Base-by-base conservation (phyloP, 148 eudicot genomes). In the Chenopodium suecicum region DNA sequence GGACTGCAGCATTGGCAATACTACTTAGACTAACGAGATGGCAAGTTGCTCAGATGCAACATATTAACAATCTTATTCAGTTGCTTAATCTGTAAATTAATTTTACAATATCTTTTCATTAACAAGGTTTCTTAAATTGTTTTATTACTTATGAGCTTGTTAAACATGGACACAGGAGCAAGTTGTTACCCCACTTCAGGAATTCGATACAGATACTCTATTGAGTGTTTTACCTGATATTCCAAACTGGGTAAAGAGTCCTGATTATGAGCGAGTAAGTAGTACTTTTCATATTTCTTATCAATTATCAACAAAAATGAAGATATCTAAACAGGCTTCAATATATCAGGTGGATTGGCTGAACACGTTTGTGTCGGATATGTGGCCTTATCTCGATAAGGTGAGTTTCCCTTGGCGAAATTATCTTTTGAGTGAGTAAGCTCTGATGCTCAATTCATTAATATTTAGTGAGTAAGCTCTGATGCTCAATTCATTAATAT, bases 301-400 rank as follows among this genome's bases (percentile, higher is more conserved):
- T 75, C 0, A 48, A 56, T 60, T 74, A n/a, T 1, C 46, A 23
- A 37, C 25, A 19, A 31, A 54, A 16, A 37, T 80, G 63, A 27
- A 23, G 12, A 75, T 52, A 44, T 29, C 60, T 58, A 69, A 80
- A 14, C 46, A 60, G 12, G 71, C 64, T 27, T 79, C 17, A 52
- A 70, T 82, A 75, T 52, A 68, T 82, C 89, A 95, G 98, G 94
- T 95, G 10, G 97, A 95, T 83, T 95, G 98, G 98, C 70, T 95
- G 56, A 95, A 93, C 87, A 90, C 86, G 80, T 91, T 89, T 81
- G 37, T 95, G 34, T 81, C 77, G 27, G 78, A 85, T 32, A 85
- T 95, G 91, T 95, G 98, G 98, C 98, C 98, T 81, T 93, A 89
- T 84, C 91, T 95, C 62, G 94, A 93, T 78, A 92, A 86, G 97